Base-by-base conservation (phyloP, 2,329 filamentous ascomycete species). In the Westerdykella aurantiaca region DNA sequence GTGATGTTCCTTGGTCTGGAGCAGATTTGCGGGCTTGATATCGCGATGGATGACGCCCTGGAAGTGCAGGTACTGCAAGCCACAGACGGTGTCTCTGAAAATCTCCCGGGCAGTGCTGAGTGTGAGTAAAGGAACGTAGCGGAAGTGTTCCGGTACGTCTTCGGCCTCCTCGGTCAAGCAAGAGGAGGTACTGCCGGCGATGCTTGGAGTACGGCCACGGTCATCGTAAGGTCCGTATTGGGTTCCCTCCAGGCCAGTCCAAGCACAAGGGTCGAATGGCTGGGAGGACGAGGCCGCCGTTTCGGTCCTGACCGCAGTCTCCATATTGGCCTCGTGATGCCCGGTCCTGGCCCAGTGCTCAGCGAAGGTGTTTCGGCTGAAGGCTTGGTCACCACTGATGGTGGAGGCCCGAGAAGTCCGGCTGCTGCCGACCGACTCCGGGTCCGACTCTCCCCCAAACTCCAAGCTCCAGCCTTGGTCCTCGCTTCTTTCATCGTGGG, bases 111-210 rank as follows among this genome's bases (percentile, higher is more conserved):
- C 86, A 63, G 91, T 82, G 21, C 85, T 79, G 31, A 95, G 77
- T 0, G 91, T 95, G 70, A 98, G 86, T 69, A 90, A 89, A 13
- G 93, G 93, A 13, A 97, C 91, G 60, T 93, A 95, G 31, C 86
- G 88, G 66, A 88, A 88, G 63, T 97, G 90, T 55, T 95, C 88
- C 31, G 88, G 85, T 47, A 88, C 82, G 49, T 86, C 81, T 29
- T 63, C 56, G n/a, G 59, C 61, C 34, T 44, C 55, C 23, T 66
- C 60, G 1, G 69, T 68, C 46, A 71, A 58, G 41, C 69, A 67
- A 76, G 40, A 85, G 80, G 57, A 85, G 58, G 82, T 80, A 47
- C 86, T 93, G 42, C 86, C 88, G 4, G 86, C 82, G 69, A 90
- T 79, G 61, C 89, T 95, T 29, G 88, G 85, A 4, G 86, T 86